Percentiles rank a stretch among this genome's conserved stretches.
Evolutionary conservation across 2,329 filamentous ascomycete species (phyloP).

Genomic region (Cladophialophora psammophila): DNA sequence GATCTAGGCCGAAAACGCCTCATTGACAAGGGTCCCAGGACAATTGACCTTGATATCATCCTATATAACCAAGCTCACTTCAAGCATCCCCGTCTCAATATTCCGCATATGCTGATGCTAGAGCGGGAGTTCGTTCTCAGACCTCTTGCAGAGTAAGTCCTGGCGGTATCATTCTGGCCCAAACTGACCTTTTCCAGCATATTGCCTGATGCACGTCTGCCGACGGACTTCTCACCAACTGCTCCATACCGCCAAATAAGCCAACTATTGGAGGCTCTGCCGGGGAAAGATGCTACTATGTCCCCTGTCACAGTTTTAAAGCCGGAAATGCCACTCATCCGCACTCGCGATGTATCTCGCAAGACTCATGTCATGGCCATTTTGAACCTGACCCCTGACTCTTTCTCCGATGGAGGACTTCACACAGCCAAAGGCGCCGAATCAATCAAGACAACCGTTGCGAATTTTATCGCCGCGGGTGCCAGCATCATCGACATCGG

Average conservation of each 20-base stretch:
- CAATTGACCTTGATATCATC: constrained; percentile 92
- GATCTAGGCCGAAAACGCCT: constrained; percentile 80
- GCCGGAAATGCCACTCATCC: constrained; percentile 59
- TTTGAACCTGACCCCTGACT: constrained; percentile 92
- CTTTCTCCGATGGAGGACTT: constrained; percentile 88
- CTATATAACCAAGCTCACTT: constrained; percentile 76
- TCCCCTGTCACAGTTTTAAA: constrained; percentile 50
- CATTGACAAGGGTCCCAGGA: constrained; percentile 91
- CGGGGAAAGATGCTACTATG: constrained; percentile 47
- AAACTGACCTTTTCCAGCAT: constrained; percentile 29
- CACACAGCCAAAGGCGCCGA: constrained; percentile 60
- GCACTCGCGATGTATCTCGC: constrained; percentile 62
- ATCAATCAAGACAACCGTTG: constrained; percentile 65
- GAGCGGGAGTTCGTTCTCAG: constrained; percentile 94
- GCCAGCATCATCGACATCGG: constrained; percentile 90
- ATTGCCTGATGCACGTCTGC: constrained; percentile 31
- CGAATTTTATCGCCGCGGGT: constrained; percentile 69
- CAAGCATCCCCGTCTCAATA: constrained; percentile 73
- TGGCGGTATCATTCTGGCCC: neutral
- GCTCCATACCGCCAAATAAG: constrained; percentile 21
- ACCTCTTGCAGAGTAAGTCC: constrained; percentile 74
- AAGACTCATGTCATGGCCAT: constrained; percentile 89
- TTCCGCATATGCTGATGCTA: constrained; percentile 84
- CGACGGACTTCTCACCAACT: constrained; percentile 20
- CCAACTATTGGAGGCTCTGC: constrained; percentile 49